Evolutionary conservation across 1,139 yeast species (phyloP), one percentile per base, ranked within the genome.

Genomic region (Suhomyces bribrorum): DNA sequence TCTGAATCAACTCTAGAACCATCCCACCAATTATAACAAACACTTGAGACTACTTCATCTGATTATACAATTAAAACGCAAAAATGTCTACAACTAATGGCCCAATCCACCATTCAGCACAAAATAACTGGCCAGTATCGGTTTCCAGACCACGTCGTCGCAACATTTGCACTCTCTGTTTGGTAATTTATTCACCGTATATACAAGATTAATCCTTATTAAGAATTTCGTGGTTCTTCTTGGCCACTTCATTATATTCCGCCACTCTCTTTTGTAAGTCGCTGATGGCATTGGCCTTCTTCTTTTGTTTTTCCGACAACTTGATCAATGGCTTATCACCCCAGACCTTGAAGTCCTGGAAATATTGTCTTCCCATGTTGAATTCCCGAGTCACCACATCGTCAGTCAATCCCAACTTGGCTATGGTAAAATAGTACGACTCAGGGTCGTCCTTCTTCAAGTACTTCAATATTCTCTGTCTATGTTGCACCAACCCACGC

Each of bases 401-500:
- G 61, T 92, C 97, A 23, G 86, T 81, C 46, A 92, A 73, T 1
- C 97, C 97, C 41, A 92, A 73, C 63, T 88, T 88, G 53, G 86
- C 86, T 47, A 90, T 81, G 36, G 95, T 75, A 81, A 88, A 83
- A 62, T 77, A 88, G 66, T 92, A 92, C 53, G 82, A 77, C 59
- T 86, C 79, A 11, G 97, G 89, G 49, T 87, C 71, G 51, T 79
- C 84, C 53, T 75, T 77, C 60, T 88, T 88, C 63, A 92, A 75
- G 60, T 90, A 92, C 61, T 82, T 82, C 55, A 92, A 73, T 29
- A 86, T 76, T 50, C 79, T 77, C 64, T 90, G 97, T 67, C 98
- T 83, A 51, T 84, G 81, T 61, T 90, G 97, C 13, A 90, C 96
- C 57, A 86, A 61, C 69, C 84, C 83, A 61, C 96, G 81, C 30